Conservation (phyloP, 2,329 filamentous ascomycete genomes). For the Dichotomopilus funicola region DNA sequence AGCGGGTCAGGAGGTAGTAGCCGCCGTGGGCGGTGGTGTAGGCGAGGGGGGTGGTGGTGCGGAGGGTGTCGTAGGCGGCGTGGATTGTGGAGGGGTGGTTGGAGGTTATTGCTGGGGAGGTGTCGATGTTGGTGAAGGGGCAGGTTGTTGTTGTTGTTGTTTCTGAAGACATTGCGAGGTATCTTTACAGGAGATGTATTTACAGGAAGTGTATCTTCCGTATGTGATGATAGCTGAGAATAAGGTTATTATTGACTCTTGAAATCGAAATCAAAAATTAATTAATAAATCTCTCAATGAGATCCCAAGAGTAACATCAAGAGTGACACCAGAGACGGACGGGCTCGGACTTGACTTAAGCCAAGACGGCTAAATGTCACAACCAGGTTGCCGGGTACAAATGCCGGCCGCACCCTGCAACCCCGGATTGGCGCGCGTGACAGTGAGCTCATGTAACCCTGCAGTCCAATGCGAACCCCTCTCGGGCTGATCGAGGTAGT, state of each 20-base stretch:
- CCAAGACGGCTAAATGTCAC: neutral
- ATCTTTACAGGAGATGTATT: too few species aligned
- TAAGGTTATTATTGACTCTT: too few species aligned
- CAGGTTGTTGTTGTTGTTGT: neutral
- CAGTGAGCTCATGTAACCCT: neutral
- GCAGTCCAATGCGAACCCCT: neutral
- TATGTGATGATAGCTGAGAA: too few species aligned
- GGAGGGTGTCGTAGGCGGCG: neutral
- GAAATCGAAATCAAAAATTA: too few species aligned
- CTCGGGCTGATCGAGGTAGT: neutral
- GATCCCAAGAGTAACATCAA: too few species aligned
- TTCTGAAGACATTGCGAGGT: neutral
- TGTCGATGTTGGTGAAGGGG: neutral
- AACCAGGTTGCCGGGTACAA: conserved; percentile 1
- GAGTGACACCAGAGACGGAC: neutral
- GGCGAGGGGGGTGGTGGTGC: neutral
- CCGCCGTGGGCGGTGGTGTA: conserved; percentile 3
- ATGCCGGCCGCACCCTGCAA: neutral
- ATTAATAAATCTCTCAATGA: too few species aligned
- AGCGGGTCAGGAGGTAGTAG: conserved; percentile 3
- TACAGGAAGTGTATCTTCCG: too few species aligned
- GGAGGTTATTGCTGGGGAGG: neutral
- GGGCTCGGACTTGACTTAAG: too few species aligned
- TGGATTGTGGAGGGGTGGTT: neutral
- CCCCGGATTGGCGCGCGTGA: neutral